Conservation (phyloP, 164 flowering plant genomes). For the Vitis vinifera region ASM3070453v1 NC_081809.1:4624001-4624500, state of each 20-base stretch:
- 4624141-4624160: constrained; percentile 17
- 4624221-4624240: constrained; percentile 24
- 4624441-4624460: constrained; percentile 84
- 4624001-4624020: background rate
- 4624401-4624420: constrained; percentile 17
- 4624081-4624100: constrained; percentile 45
- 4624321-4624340: constrained; percentile 9
- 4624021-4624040: background rate
- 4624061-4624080: constrained; percentile 32
- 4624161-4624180: constrained; percentile 20
- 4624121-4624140: constrained; percentile 20
- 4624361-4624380: constrained; percentile 21
- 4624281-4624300: background rate
- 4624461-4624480: constrained; percentile 53
- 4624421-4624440: constrained; percentile 40
- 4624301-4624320: constrained; percentile 16
- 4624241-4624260: constrained; percentile 8
- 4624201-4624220: constrained; percentile 22
- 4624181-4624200: constrained; percentile 9
- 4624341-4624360: background rate
- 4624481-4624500: background rate
- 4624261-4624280: constrained; percentile 12
- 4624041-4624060: constrained; percentile 7
- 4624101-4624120: constrained; percentile 32
- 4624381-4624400: constrained; percentile 5